These are phyloP conservation scores for Apostasia ramifera DNA, from an alignment of 106 monocot species.

Conservation along the genomic window DNA sequence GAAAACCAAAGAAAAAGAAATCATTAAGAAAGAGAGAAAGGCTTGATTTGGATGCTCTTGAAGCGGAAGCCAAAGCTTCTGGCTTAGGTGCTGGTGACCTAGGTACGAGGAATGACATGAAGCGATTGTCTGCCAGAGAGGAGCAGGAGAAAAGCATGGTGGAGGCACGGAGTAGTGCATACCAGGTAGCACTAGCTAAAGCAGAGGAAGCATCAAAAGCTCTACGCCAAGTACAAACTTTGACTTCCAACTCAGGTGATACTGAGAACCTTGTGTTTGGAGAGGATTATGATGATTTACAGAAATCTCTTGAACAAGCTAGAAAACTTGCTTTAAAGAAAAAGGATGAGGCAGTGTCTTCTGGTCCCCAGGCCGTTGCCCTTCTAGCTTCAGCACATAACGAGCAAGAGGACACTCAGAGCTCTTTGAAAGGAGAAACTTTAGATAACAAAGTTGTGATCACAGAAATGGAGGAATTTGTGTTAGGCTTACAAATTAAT, in stretches of 20 bases:
- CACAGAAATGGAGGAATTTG: constrained; percentile 98
- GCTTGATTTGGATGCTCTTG: constrained; percentile 85
- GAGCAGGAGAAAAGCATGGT: constrained; percentile 56
- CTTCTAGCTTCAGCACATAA: constrained; percentile 39
- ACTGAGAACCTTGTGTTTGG: constrained; percentile 74
- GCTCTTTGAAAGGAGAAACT: constrained; percentile 18
- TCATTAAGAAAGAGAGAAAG: constrained; percentile 88
- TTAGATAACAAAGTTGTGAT: constrained; percentile 80
- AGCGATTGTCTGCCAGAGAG: constrained; percentile 35
- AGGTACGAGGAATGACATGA: constrained; percentile 71
- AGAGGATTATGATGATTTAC: constrained; percentile 94
- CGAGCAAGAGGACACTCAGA: constrained; percentile 25
- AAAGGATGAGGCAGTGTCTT: constrained; percentile 42
- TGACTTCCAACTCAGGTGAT: constrained; percentile 23
- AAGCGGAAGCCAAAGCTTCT: constrained; percentile 74
- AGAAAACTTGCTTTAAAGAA: constrained; percentile 69
- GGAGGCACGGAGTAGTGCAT: constrained; percentile 60
- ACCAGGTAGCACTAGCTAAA: constrained; percentile 74
- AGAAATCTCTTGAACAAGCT: constrained; percentile 80
- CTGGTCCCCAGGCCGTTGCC: constrained; percentile 57
- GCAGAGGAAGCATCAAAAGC: constrained; percentile 81
- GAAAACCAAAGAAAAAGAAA: constrained; percentile 97
- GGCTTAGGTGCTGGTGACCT: constrained; percentile 75
- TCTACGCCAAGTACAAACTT: constrained; percentile 41
- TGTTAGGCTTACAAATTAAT: constrained; percentile 82